These are phyloP conservation scores for Jaminaea rosea DNA, from an alignment of 1,284 basidiomycete species.

Conservation along the genomic window DNA sequence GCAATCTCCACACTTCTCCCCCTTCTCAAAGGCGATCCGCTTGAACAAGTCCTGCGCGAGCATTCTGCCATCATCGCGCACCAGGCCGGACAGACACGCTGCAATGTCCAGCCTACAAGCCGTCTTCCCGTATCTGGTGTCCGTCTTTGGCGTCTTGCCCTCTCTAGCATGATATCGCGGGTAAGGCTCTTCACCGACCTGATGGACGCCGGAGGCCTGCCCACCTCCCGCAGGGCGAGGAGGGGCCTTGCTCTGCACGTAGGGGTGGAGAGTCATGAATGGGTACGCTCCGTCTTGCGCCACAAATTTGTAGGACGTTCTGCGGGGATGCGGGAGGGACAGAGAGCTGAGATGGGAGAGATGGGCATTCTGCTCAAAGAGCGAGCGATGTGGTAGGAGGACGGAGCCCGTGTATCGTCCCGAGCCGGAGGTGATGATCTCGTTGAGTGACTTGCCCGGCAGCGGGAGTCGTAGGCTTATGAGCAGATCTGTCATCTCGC, in stretches of 20 bases:
- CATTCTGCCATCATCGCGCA: not conserved
- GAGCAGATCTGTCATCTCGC: not conserved
- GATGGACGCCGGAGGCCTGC: not conserved
- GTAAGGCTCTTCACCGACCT: not conserved
- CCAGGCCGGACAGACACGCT: not conserved
- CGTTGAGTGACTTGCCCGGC: too few relatives aligned
- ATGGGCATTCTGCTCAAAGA: not conserved
- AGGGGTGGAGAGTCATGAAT: not conserved
- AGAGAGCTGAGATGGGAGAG: not conserved
- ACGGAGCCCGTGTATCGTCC: not conserved
- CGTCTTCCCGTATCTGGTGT: not conserved
- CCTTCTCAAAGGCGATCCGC: not conserved
- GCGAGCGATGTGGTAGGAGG: not conserved
- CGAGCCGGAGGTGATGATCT: not conserved
- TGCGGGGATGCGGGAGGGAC: not conserved
- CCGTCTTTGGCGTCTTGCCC: not conserved
- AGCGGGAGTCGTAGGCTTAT: too few relatives aligned
- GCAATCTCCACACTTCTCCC: not conserved
- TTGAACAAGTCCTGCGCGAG: not conserved
- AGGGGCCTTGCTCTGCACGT: not conserved
- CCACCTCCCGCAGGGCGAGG: not conserved
- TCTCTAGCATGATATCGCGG: not conserved
- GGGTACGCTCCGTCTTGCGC: not conserved
- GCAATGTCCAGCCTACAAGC: not conserved
- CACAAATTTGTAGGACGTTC: not conserved